Evolutionary conservation across 2,329 filamentous ascomycete genomes (phyloP).

Genomic region (Ophiostoma montium): DNA sequence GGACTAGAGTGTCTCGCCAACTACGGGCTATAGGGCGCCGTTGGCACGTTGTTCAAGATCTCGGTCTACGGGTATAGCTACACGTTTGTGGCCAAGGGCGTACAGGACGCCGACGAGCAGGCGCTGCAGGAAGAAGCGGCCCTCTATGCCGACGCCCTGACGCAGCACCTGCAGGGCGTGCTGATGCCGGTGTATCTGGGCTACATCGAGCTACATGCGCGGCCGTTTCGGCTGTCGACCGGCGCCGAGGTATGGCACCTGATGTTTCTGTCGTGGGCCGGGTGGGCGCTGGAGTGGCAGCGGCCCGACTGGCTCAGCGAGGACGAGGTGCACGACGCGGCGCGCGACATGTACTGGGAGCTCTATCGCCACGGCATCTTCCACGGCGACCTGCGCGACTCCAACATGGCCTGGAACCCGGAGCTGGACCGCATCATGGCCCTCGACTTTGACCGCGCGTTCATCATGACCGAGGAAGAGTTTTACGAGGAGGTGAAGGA

Average conservation of each 20-base stretch:
- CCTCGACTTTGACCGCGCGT: background rate
- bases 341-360: background rate
- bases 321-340: background rate
- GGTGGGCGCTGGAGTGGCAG: background rate
- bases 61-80: background rate
- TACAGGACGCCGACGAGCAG: background rate
- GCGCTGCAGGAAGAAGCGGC: background rate
- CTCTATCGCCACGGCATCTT: background rate
- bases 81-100: constrained; percentile 3
- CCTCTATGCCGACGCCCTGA: background rate
- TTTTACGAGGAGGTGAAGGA: background rate
- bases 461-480: background rate
- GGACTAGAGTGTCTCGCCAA: background rate
- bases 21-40: background rate
- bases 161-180: background rate
- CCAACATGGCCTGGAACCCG: background rate
- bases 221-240: background rate
- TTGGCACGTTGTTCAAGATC: constrained; percentile 4
- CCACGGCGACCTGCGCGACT: background rate
- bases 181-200: background rate
- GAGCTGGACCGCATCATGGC: background rate
- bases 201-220: background rate
- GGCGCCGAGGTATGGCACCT: background rate
- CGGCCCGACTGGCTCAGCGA: background rate
- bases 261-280: background rate